Percentiles rank a stretch among this genome's conserved stretches.
phyloP scores from a whole-genome alignment of 2,329 filamentous ascomycete species.

The Lasiodiplodia citricola region DNA sequence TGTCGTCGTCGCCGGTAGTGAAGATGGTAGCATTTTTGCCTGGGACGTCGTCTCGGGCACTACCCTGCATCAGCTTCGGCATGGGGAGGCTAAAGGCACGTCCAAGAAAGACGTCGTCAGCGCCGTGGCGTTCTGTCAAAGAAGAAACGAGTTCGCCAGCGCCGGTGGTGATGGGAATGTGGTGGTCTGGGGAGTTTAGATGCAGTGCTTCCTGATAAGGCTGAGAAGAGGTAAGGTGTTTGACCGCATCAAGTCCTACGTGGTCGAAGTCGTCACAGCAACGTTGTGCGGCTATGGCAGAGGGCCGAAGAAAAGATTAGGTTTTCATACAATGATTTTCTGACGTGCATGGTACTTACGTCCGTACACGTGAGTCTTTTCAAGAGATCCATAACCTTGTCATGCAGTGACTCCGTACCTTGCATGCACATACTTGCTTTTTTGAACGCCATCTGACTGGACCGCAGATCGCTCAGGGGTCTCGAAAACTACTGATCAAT shows the following conservation, averaged over 20 bases:
- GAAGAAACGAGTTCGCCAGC: conserved; percentile 54
- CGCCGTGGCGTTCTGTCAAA: conserved; percentile 54
- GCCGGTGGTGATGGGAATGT: conserved; percentile 54
- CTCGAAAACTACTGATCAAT: neutral
- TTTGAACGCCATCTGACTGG: neutral
- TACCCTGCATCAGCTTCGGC: conserved; percentile 65
- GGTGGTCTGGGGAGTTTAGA: conserved; percentile 11
- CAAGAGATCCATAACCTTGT: neutral
- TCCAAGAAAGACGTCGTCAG: conserved; percentile 53
- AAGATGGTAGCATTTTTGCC: conserved; percentile 73
- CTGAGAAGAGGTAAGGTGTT: neutral
- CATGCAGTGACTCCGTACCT: neutral
- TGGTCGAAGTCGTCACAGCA: neutral
- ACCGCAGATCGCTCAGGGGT: neutral
- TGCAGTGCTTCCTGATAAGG: neutral
- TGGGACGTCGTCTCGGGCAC: conserved; percentile 86
- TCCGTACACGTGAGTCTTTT: neutral
- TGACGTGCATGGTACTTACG: neutral
- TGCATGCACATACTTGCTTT: neutral
- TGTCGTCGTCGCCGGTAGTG: conserved; percentile 80
- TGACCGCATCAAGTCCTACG: neutral
- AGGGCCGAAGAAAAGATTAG: neutral
- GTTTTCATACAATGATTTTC: neutral
- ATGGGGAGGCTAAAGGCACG: conserved; percentile 42
- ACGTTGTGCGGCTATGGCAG: neutral